A percentile compares a stretch with the other conserved stretches of the same genome.
Conservation (phyloP, 73 alveolate species). For the Loxodes magnus region DNA sequence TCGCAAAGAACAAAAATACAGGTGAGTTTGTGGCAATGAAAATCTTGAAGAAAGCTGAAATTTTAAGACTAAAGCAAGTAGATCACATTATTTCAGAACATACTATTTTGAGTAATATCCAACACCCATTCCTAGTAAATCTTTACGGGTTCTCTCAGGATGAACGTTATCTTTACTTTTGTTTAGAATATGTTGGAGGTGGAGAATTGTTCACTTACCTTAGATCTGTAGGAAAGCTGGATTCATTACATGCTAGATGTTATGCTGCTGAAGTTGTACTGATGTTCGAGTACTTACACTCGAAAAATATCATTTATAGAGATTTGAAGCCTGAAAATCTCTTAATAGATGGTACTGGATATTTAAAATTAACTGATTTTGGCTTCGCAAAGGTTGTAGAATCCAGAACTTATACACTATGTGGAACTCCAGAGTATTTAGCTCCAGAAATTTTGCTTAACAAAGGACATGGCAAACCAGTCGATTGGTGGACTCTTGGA, state of each 20-base stretch:
- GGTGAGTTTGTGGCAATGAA: constrained; percentile 60
- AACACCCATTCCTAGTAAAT: constrained; percentile 90
- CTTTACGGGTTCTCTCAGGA: constrained; percentile 74
- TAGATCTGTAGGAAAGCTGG: constrained; percentile 66
- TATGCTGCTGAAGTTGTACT: constrained; percentile 42
- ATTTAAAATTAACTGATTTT: constrained; percentile 41
- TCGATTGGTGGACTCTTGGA: constrained; percentile 89
- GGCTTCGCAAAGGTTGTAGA: constrained; percentile 49
- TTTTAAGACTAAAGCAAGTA: constrained; percentile 80
- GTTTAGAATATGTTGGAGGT: constrained; percentile 84
- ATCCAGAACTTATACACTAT: constrained; percentile 57
- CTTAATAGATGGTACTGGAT: constrained; percentile 23
- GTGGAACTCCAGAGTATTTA: constrained; percentile 52
- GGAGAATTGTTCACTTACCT: constrained; percentile 90
- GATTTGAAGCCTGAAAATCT: constrained; percentile 48
- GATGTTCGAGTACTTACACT: constrained; percentile 43
- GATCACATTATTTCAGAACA: constrained; percentile 94
- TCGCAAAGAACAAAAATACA: constrained; percentile 46
- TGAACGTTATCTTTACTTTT: constrained; percentile 72
- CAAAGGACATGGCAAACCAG: constrained; percentile 75
- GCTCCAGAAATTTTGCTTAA: constrained; percentile 50
- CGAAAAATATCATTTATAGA: constrained; percentile 33
- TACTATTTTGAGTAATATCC: constrained; percentile 77
- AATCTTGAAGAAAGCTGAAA: constrained; percentile 87
- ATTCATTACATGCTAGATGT: constrained; percentile 29